phyloP scores from a whole-genome alignment of 2,329 filamentous ascomycete species.

The Fusarium annulatum region DNA sequence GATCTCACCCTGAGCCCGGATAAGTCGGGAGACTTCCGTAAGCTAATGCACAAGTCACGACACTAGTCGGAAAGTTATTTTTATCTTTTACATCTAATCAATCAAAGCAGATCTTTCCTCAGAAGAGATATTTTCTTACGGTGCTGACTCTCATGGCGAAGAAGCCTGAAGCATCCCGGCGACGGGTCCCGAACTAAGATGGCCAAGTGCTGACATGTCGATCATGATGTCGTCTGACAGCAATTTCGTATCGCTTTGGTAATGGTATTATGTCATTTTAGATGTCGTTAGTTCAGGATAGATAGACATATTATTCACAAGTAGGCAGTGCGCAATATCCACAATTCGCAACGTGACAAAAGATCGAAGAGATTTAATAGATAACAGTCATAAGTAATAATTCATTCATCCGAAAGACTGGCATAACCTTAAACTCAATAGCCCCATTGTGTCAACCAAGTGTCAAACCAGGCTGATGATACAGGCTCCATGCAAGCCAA shows the following conservation, averaged over 20 bases:
- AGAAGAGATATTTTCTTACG: not conserved
- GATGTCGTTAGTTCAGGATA: not conserved
- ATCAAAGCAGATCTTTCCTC: not conserved
- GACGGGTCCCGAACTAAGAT: not conserved
- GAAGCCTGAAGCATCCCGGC: too few relatives aligned
- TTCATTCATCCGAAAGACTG: not conserved
- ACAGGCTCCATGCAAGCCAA: not conserved
- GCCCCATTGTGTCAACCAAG: not conserved
- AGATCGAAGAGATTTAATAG: too few relatives aligned
- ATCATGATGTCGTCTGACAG: not conserved
- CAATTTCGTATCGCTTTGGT: not conserved
- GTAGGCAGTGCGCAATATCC: too few relatives aligned
- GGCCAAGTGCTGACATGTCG: not conserved
- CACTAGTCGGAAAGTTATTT: not conserved
- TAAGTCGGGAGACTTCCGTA: not conserved
- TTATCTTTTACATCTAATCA: not conserved
- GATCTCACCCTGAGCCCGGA: not conserved
- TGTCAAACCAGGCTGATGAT: not conserved
- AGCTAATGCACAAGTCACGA: not conserved
- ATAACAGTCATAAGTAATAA: not conserved
- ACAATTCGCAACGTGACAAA: too few relatives aligned
- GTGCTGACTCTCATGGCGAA: not conserved
- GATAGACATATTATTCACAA: accelerated
- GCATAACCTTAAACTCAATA: not conserved
- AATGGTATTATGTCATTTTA: not conserved